These are phyloP conservation scores for Pulveroboletus sp. DNA, from an alignment of 768 basidiomycete species.

Conservation along the genomic window DNA sequence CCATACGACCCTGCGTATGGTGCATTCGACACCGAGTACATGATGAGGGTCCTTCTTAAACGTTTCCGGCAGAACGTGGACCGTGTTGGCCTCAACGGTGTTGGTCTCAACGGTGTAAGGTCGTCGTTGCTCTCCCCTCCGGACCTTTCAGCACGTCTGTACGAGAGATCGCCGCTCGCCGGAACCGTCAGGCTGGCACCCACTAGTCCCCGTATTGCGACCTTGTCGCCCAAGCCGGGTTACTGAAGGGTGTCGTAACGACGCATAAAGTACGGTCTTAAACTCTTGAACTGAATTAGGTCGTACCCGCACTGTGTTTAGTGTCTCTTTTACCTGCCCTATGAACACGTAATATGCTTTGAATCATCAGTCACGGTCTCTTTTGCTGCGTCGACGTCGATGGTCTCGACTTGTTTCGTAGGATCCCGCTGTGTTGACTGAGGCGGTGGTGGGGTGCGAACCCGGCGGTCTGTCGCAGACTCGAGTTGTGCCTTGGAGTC, in stretches of 20 bases:
- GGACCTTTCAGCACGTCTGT: neutral
- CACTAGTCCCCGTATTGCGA: conserved; percentile 11
- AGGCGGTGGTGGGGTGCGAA: too few relatives aligned
- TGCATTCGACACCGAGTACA: conserved; percentile 31
- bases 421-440: too few relatives aligned
- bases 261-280: neutral
- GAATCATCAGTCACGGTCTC: too few relatives aligned
- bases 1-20: conserved; percentile 32
- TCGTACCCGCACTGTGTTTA: neutral
- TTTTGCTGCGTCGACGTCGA: too few relatives aligned
- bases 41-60: conserved; percentile 33
- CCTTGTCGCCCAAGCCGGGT: conserved; percentile 8
- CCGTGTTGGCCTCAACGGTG: conserved; percentile 1
- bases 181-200: conserved; percentile 6
- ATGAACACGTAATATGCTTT: too few relatives aligned
- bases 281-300: neutral
- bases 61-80: conserved; percentile 20
- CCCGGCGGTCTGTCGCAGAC: too few relatives aligned
- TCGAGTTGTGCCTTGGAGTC: too few relatives aligned
- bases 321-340: neutral
- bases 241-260: conserved; percentile 2
- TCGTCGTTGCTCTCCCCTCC: conserved; percentile 13
- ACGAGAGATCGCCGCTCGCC: conserved; percentile 12
- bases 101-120: neutral
- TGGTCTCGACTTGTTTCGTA: too few relatives aligned